A percentile compares a stretch with the other conserved stretches of the same genome.
phyloP scores from a whole-genome alignment of 495 filamentous ascomycete species.

The Lasiosphaeria ovina region DNA sequence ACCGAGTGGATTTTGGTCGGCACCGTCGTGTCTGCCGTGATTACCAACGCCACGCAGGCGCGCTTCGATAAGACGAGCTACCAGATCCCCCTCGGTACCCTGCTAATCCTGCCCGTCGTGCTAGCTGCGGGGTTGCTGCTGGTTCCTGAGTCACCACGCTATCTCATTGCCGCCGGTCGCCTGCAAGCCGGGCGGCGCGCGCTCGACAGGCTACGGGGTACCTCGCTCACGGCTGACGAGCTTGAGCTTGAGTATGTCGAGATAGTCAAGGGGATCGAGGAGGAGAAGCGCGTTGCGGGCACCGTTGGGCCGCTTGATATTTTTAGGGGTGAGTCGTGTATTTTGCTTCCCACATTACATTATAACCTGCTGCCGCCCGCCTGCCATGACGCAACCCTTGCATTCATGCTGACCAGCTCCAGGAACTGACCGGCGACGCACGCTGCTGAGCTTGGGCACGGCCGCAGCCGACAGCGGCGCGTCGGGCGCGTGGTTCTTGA shows the following conservation, averaged over 20 bases:
- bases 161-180: too few relatives aligned
- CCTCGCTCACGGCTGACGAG: not conserved
- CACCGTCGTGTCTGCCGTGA: slow-evolving; percentile 48
- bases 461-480: too few relatives aligned
- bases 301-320: not conserved
- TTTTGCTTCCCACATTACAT: too few relatives aligned
- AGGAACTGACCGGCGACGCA: too few relatives aligned
- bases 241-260: slow-evolving; percentile 34
- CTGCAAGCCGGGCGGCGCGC: too few relatives aligned
- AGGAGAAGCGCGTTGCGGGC: slow-evolving; percentile 26
- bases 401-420: too few relatives aligned
- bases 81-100: slow-evolving; percentile 52
- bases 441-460: too few relatives aligned
- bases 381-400: too few relatives aligned
- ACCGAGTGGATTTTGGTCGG: slow-evolving; percentile 36
- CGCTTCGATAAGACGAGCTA: slow-evolving; percentile 43
- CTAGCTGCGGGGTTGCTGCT: slow-evolving; percentile 46
- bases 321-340: too few relatives aligned
- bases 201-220: too few relatives aligned
- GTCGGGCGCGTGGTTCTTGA: too few relatives aligned
- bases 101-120: slow-evolving; percentile 53
- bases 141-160: slow-evolving; percentile 11
- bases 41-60: slow-evolving; percentile 33
- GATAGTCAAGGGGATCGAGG: slow-evolving; percentile 38
- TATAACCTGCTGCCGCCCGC: too few relatives aligned